These are phyloP conservation scores for Phytophthora tubulina DNA, from an alignment of 352 stramenopile genomes.

Conservation along the genomic window DNA sequence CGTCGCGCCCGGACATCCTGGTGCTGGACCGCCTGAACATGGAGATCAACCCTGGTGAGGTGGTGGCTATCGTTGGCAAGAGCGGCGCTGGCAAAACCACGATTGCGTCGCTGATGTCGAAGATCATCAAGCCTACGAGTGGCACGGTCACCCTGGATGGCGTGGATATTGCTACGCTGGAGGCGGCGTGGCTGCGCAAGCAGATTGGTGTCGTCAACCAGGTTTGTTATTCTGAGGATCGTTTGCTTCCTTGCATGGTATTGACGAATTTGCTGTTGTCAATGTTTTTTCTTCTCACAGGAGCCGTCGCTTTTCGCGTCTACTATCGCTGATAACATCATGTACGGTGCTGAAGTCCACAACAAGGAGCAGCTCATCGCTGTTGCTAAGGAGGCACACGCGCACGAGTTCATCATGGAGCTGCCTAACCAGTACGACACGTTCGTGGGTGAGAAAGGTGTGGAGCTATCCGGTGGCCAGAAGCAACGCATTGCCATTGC, in stretches of 20 bases:
- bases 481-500: slow-evolving; percentile 95
- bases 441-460: slow-evolving; percentile 96
- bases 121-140: slow-evolving; percentile 72
- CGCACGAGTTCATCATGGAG: slow-evolving; percentile 81
- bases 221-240: slow-evolving; percentile 24
- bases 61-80: slow-evolving; percentile 88
- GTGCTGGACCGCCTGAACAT: slow-evolving; percentile 76
- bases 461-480: slow-evolving; percentile 97
- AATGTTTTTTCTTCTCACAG: slow-evolving; percentile 11
- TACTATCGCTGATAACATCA: slow-evolving; percentile 90
- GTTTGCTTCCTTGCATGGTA: neutral
- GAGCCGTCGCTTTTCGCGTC: slow-evolving; percentile 86
- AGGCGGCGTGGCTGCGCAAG: slow-evolving; percentile 79
- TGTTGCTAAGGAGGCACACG: slow-evolving; percentile 77
- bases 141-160: slow-evolving; percentile 76
- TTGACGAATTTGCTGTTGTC: slow-evolving; percentile 27
- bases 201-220: slow-evolving; percentile 91
- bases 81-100: slow-evolving; percentile 90
- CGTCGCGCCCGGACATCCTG: slow-evolving; percentile 72
- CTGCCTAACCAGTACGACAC: slow-evolving; percentile 96
- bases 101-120: slow-evolving; percentile 81
- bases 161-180: slow-evolving; percentile 72
- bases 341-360: slow-evolving; percentile 68
- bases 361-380: slow-evolving; percentile 67
- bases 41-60: slow-evolving; percentile 80